These are phyloP conservation scores for Aspergillus bombycis DNA, from an alignment of 2,329 filamentous ascomycete species.

Conservation along the genomic window DNA sequence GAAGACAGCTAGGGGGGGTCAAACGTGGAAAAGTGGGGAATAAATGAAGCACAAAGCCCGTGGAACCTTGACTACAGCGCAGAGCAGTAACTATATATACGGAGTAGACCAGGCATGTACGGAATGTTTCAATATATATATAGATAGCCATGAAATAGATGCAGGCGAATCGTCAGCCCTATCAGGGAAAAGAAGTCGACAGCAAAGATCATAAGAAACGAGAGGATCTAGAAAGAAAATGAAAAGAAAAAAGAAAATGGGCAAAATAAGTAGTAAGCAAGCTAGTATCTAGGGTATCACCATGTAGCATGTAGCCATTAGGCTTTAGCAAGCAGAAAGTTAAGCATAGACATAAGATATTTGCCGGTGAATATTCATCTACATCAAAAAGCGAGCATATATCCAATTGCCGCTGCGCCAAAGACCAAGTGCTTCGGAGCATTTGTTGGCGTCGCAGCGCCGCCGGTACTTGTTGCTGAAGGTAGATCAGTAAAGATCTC, in stretches of 20 bases:
- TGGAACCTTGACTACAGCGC: neutral
- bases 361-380: neutral
- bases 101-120: neutral
- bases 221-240: neutral
- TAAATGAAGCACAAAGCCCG: neutral
- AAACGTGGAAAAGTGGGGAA: neutral
- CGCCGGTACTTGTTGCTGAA: slow-evolving; percentile 22
- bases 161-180: neutral
- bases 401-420: slow-evolving; percentile 29
- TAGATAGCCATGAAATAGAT: neutral
- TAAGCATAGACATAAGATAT: too few relatives aligned
- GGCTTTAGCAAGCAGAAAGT: neutral
- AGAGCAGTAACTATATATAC: neutral
- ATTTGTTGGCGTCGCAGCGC: slow-evolving; percentile 20
- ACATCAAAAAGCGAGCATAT: slow-evolving; percentile 25
- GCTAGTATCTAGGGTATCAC: neutral
- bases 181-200: neutral
- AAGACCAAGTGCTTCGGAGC: slow-evolving; percentile 22
- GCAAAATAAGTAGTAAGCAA: neutral
- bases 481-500: slow-evolving; percentile 20
- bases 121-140: neutral
- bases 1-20: neutral
- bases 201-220: too few relatives aligned
- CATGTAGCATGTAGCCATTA: neutral
- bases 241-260: too few relatives aligned